Evolutionary conservation across 352 stramenopile genomes (phyloP).

Genomic region (Globisporangium camurandrum): DNA sequence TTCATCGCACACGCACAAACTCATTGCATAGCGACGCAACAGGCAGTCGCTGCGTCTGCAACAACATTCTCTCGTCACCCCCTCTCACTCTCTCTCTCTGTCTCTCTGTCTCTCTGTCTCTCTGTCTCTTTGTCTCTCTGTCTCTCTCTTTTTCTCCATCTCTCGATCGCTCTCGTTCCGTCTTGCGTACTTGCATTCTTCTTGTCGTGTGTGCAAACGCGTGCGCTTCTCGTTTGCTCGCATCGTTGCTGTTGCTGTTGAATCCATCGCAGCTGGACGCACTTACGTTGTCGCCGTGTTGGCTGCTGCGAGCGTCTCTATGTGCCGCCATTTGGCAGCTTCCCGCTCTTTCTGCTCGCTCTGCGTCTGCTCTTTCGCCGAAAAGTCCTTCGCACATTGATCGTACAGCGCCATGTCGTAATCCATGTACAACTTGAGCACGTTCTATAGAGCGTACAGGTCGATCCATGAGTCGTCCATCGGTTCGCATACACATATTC

Average conservation of each 20-base stretch:
- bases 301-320: conserved; percentile 85
- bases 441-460: conserved; percentile 48
- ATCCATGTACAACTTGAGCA: conserved; percentile 90
- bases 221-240: background rate
- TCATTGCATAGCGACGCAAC: background rate
- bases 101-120: conserved; percentile 10
- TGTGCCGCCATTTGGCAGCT: conserved; percentile 89
- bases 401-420: conserved; percentile 94
- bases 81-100: conserved; percentile 5
- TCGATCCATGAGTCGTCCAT: too few species aligned
- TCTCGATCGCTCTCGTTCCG: conserved; percentile 1
- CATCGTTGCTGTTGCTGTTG: conserved; percentile 2
- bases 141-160: conserved; percentile 8
- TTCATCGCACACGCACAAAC: background rate
- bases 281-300: conserved; percentile 45
- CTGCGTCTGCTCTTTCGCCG: conserved; percentile 59
- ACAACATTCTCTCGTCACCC: background rate
- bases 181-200: conserved; percentile 2
- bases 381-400: conserved; percentile 84
- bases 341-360: conserved; percentile 74
- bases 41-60: background rate
- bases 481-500: too few species aligned
- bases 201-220: background rate
- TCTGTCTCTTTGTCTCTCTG: conserved; percentile 2
- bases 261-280: too few species aligned